Base-by-base conservation (phyloP, 352 stramenopile genomes). In the Phytopythium montanum region DNA sequence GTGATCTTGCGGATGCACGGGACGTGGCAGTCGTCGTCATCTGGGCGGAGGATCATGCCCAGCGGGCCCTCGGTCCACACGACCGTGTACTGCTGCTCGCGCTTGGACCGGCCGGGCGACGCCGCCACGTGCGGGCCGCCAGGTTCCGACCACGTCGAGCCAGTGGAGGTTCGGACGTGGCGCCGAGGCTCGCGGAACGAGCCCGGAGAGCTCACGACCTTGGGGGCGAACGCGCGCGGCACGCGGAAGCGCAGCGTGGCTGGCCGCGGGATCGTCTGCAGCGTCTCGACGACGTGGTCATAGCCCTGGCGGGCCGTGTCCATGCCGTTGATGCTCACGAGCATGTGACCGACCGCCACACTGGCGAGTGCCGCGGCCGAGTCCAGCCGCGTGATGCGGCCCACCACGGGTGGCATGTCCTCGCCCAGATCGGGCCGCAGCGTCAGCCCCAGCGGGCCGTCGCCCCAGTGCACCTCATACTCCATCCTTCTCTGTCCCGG, bases 1-100 rank as follows among this genome's bases (percentile, higher is more conserved):
- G 77, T 87, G 67, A 95, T 95, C 67, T 95, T 95, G 55, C 85
- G 85, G 59, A 95, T 93, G 60, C 85, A 95, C 38, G 85, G 85
- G 34, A 95, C 83, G 54, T 95, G 85, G 64, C 86, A 92, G 49
- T 95, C 85, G 56, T 94, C 79, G 49, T 95, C 86, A 34, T 95
- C 86, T 5, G 86, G 86, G 33, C 85, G 84, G 29, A 95, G 68
- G 63, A 95, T 94, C 84, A 95, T 94, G 9, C 86, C 86, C 12
- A 95, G 62, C 23, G 84, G 84, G 3, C 86, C 86, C 56, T 95
- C 86, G 1, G 76, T 90, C 86, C 86, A 95, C 55, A 94, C 86
- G 18, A 95, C 79, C 42, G 84, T 92, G 73, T 95, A 95, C 75
- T 91, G 52, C 60, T 95, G 52, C 60, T 95, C 86, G 38, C 82